Conservation (phyloP, 2,329 filamentous ascomycete species). For the Neopestalotiopsis clavispora region DNA sequence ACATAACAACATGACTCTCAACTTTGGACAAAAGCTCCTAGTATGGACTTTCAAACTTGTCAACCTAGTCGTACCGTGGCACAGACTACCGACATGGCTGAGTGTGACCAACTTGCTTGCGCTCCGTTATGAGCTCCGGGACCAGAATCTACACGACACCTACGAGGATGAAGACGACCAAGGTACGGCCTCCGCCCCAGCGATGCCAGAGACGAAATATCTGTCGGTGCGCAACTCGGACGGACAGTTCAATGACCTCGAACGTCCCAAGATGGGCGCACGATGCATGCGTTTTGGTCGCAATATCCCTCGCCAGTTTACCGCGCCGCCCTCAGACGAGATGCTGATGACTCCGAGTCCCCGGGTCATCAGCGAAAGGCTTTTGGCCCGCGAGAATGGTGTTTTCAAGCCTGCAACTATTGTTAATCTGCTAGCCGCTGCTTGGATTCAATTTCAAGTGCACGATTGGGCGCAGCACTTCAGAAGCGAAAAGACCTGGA, state of each 20-base stretch:
- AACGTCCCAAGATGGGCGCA: conserved; percentile 49
- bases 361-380: conserved; percentile 44
- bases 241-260: conserved; percentile 47
- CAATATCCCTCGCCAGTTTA: conserved; percentile 44
- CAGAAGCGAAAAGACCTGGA: conserved; percentile 31
- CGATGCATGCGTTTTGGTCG: conserved; percentile 49
- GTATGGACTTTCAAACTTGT: conserved; percentile 36
- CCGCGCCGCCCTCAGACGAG: conserved; percentile 42
- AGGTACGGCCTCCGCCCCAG: conserved; percentile 32
- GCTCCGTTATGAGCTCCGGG: conserved; percentile 46
- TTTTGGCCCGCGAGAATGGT: conserved; percentile 43
- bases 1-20: conserved; percentile 1
- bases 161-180: conserved; percentile 43
- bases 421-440: conserved; percentile 50
- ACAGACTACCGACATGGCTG: conserved; percentile 45
- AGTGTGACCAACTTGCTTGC: conserved; percentile 46
- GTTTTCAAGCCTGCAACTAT: conserved; percentile 49
- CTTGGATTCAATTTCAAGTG: conserved; percentile 55
- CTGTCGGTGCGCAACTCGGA: conserved; percentile 45
- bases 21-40: conserved; percentile 6
- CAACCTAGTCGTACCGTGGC: conserved; percentile 37
- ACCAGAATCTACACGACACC: conserved; percentile 48
- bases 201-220: conserved; percentile 37
- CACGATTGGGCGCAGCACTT: conserved; percentile 42
- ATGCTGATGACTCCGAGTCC: conserved; percentile 49